A percentile compares a stretch with the other conserved stretches of the same genome.
Evolutionary conservation across 2,329 filamentous ascomycete species (phyloP).

Genomic region (Mariannaea elegans): DNA sequence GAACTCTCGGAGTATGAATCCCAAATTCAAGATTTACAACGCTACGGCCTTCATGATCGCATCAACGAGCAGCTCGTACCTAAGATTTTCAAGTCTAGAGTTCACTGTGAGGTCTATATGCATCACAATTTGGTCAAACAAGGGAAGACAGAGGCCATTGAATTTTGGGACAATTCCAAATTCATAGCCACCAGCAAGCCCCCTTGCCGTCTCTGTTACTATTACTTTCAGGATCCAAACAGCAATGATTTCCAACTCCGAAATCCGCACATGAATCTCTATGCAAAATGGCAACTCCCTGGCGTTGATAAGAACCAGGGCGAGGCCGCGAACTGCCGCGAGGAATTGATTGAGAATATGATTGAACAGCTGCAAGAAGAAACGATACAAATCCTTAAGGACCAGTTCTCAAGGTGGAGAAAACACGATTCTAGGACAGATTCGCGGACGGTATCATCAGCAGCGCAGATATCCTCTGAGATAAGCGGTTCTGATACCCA

Average conservation of each 20-base stretch:
- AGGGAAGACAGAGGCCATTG: background rate
- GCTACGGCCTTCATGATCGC: constrained; percentile 24
- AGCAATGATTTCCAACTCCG: constrained; percentile 19
- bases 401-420: background rate
- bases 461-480: no score
- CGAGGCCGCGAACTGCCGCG: background rate
- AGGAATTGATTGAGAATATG: background rate
- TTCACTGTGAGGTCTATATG: constrained; percentile 45
- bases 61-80: constrained; percentile 23
- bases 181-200: constrained; percentile 50
- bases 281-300: constrained; percentile 46
- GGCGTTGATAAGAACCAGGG: constrained; percentile 30
- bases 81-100: constrained; percentile 29
- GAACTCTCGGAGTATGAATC: background rate
- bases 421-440: background rate
- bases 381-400: background rate
- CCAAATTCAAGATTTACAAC: constrained; percentile 26
- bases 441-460: background rate
- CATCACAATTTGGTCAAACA: constrained; percentile 29
- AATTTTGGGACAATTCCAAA: constrained; percentile 40
- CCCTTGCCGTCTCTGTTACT: constrained; percentile 45
- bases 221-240: constrained; percentile 38
- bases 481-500: no score
- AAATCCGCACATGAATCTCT: constrained; percentile 46
- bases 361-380: background rate